phyloP scores from a whole-genome alignment of 73 alveolate species.

The Urostyla sp. region DNA sequence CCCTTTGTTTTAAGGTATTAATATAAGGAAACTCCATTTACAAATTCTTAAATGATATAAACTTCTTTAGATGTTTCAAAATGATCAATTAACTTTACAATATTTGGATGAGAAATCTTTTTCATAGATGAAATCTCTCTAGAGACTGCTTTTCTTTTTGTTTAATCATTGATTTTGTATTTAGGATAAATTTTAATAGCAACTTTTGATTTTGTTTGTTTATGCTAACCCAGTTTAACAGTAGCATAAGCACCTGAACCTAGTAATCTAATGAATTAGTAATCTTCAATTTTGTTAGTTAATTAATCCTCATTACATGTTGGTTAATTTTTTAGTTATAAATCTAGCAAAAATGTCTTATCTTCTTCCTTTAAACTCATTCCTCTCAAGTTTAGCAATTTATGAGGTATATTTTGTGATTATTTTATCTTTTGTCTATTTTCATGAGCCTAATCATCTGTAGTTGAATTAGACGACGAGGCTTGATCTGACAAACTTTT shows the following conservation, averaged over 20 bases:
- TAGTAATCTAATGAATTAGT: conserved; percentile 70
- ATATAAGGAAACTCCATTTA: conserved; percentile 55
- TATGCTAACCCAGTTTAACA: conserved; percentile 80
- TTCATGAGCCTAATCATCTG: conserved; percentile 15
- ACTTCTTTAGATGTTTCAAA: conserved; percentile 87
- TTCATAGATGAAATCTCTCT: conserved; percentile 90
- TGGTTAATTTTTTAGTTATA: background rate
- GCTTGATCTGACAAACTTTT: background rate
- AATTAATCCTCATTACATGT: conserved; percentile 2
- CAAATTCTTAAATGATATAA: conserved; percentile 86
- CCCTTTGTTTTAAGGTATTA: conserved; percentile 59
- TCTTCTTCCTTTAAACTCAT: too few species aligned
- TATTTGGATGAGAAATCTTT: conserved; percentile 86
- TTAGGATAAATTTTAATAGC: conserved; percentile 94
- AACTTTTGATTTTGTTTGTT: conserved; percentile 70
- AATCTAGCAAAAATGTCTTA: too few species aligned
- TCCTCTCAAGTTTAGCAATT: too few species aligned
- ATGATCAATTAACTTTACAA: conserved; percentile 82
- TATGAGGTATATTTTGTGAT: too few species aligned
- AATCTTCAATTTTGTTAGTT: conserved; percentile 48
- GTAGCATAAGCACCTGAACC: conserved; percentile 97
- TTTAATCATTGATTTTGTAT: conserved; percentile 81
- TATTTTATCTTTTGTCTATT: too few species aligned
- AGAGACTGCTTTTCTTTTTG: conserved; percentile 88
- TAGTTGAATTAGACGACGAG: conserved; percentile 38